A percentile compares a stretch with the other conserved stretches of the same genome.
These are phyloP conservation scores for Eucalyptus sideroxylon DNA, from an alignment of 345 rosid species.

Conservation along the genomic window DNA sequence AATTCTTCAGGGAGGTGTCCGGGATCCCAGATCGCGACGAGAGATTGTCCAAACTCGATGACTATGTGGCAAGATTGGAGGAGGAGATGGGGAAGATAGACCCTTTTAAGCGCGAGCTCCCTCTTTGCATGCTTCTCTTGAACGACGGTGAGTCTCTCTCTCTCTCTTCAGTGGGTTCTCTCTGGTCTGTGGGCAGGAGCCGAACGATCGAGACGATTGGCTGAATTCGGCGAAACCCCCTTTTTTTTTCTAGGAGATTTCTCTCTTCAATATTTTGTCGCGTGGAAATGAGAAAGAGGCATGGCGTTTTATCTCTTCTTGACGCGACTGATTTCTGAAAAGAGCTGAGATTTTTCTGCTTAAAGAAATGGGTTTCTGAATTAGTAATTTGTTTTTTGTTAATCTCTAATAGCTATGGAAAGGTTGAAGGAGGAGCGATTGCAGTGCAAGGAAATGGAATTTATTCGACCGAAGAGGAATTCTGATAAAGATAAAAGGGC, in stretches of 20 bases:
- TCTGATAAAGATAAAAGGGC: background rate
- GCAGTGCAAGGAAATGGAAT: slow-evolving; percentile 13
- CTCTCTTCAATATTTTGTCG: background rate
- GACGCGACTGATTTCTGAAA: background rate
- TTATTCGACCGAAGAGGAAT: slow-evolving; percentile 8
- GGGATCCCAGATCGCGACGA: slow-evolving; percentile 12
- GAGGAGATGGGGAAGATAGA: slow-evolving; percentile 63
- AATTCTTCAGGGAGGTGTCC: slow-evolving; percentile 35
- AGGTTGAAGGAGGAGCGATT: slow-evolving; percentile 41
- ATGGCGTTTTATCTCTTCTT: background rate
- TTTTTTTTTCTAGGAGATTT: background rate
- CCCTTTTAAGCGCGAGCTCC: slow-evolving; percentile 69
- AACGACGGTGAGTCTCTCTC: slow-evolving; percentile 30
- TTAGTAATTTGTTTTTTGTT: background rate
- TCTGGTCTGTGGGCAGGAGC: background rate
- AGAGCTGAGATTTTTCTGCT: background rate
- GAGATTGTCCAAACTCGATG: slow-evolving; percentile 31
- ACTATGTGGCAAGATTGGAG: slow-evolving; percentile 38
- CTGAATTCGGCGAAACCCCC: background rate
- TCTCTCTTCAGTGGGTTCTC: background rate
- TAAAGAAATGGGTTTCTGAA: background rate
- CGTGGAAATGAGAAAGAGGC: background rate
- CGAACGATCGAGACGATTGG: background rate
- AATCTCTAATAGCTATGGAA: slow-evolving; percentile 27
- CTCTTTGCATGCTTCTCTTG: slow-evolving; percentile 63